Percentiles rank a stretch among this genome's conserved stretches.
Evolutionary conservation across 1,284 basidiomycete species (phyloP).

Genomic region (Ustilago shanxiensis): DNA sequence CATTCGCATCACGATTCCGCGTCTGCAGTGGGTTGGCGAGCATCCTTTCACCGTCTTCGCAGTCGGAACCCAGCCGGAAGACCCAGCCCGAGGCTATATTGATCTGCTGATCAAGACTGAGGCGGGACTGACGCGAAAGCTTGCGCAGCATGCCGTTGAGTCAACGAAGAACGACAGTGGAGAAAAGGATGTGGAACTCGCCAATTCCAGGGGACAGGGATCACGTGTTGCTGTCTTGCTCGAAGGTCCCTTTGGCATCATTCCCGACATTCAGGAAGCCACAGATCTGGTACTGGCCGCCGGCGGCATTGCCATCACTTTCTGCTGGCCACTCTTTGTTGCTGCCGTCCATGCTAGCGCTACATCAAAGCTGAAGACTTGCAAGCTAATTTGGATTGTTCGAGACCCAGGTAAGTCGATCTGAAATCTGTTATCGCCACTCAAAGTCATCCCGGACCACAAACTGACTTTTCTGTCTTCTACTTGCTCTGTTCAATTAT

Average conservation of each 20-base stretch:
- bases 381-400: slow-evolving; percentile 54
- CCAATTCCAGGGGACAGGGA: not conserved
- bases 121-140: slow-evolving; percentile 45
- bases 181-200: slow-evolving; percentile 25
- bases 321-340: slow-evolving; percentile 48
- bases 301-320: slow-evolving; percentile 58
- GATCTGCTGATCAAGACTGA: slow-evolving; percentile 47
- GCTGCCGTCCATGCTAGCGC: slow-evolving; percentile 10
- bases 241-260: slow-evolving; percentile 52
- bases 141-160: slow-evolving; percentile 10
- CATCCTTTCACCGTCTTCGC: slow-evolving; percentile 58
- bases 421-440: not conserved
- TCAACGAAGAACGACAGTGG: not conserved
- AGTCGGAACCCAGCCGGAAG: slow-evolving; percentile 11
- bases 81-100: slow-evolving; percentile 24
- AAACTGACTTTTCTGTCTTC: not conserved
- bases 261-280: slow-evolving; percentile 14
- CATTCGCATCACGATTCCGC: slow-evolving; percentile 48
- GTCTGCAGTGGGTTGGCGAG: slow-evolving; percentile 45
- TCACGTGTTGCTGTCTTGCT: slow-evolving; percentile 33
- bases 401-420: slow-evolving; percentile 32
- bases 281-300: slow-evolving; percentile 34
- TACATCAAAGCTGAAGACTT: slow-evolving; percentile 9
- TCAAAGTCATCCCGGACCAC: not conserved
- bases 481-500: not conserved